Conservation (phyloP, 78 protist genomes). For the Capsaspora owczarzaki region DNA sequence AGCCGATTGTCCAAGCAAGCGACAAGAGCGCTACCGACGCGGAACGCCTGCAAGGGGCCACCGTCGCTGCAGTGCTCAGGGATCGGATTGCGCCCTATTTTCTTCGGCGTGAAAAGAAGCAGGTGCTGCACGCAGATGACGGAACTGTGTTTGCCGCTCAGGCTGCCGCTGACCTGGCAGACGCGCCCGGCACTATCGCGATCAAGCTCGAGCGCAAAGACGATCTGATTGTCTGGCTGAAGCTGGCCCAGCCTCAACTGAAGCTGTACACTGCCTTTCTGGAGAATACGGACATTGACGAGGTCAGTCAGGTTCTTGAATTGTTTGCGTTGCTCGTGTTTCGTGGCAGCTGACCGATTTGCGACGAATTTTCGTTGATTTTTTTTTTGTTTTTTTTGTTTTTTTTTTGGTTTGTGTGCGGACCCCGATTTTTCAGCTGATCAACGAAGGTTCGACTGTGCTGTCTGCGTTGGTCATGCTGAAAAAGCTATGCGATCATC, state of each 20-base stretch:
- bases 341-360: too few species aligned
- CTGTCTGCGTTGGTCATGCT: conserved; percentile 55
- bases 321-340: too few species aligned
- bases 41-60: conserved; percentile 13
- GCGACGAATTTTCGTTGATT: too few species aligned
- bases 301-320: too few species aligned
- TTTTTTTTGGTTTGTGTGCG: too few species aligned
- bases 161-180: neutral
- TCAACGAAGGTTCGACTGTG: too few species aligned
- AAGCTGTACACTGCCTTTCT: conserved; percentile 40
- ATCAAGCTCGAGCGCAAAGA: conserved; percentile 44
- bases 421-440: too few species aligned
- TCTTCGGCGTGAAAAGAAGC: conserved; percentile 64
- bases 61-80: conserved; percentile 36
- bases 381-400: too few species aligned
- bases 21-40: conserved; percentile 3
- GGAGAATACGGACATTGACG: too few species aligned
- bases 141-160: neutral
- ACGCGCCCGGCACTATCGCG: too few species aligned
- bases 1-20: conserved; percentile 21
- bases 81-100: conserved; percentile 48
- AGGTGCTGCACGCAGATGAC: conserved; percentile 8
- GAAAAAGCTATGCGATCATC: conserved; percentile 51
- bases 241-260: conserved; percentile 40
- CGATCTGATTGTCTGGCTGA: conserved; percentile 61